Conservation (phyloP, 2,329 filamentous ascomycete species). For the Fonsecaea multimorphosa region DNA sequence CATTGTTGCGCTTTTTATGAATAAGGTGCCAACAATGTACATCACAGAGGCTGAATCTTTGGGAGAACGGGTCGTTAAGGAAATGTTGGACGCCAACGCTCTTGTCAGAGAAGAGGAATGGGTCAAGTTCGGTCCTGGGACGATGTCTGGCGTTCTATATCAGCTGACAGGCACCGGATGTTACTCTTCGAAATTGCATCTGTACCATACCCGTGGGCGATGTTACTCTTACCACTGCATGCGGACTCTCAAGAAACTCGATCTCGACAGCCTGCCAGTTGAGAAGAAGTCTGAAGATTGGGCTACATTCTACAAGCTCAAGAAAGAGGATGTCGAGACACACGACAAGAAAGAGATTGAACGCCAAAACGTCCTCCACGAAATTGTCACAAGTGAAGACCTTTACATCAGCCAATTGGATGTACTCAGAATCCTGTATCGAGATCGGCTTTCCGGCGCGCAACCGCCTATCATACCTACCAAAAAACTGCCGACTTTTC, state of each 20-base stretch:
- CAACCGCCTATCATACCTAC: constrained; percentile 82
- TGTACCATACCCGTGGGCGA: constrained; percentile 66
- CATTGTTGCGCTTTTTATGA: constrained; percentile 84
- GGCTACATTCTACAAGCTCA: constrained; percentile 85
- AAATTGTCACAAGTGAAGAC: constrained; percentile 93
- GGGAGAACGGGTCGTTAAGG: constrained; percentile 74
- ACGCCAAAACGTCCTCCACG: constrained; percentile 91
- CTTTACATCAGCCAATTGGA: constrained; percentile 87
- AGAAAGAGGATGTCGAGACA: constrained; percentile 73
- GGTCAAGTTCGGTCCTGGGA: constrained; percentile 86
- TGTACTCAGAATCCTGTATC: constrained; percentile 82
- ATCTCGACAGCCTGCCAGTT: constrained; percentile 66
- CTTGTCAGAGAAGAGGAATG: constrained; percentile 92
- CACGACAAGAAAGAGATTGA: constrained; percentile 86
- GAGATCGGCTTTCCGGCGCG: constrained; percentile 74
- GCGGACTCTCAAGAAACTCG: constrained; percentile 91
- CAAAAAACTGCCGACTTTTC: constrained; percentile 77
- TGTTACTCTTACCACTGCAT: constrained; percentile 97
- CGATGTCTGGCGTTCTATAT: constrained; percentile 87
- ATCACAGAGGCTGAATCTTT: constrained; percentile 93
- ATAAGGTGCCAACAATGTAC: constrained; percentile 98
- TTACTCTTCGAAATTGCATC: constrained; percentile 83
- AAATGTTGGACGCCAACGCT: constrained; percentile 79
- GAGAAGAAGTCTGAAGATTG: constrained; percentile 78
- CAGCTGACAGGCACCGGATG: constrained; percentile 91